A percentile compares a stretch with the other conserved stretches of the same genome.
Conservation (phyloP, 225 moss, liverwort and hornwort species). For the Asterella californica region DNA sequence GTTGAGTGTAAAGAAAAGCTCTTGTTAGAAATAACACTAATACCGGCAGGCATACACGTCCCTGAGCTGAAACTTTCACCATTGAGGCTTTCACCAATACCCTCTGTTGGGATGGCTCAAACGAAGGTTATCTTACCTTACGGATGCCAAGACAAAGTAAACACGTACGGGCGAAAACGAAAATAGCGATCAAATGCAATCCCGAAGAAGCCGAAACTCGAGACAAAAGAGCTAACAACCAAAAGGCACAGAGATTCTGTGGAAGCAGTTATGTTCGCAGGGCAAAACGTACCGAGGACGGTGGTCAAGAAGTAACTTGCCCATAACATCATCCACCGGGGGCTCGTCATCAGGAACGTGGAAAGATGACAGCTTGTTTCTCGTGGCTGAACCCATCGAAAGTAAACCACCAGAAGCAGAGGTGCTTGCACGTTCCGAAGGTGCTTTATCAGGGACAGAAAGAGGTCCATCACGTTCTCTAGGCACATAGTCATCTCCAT, state of each 20-base stretch:
- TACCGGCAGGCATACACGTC: no score
- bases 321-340: slow-evolving; percentile 85
- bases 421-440: neutral
- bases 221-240: neutral
- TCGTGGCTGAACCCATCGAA: slow-evolving; percentile 30
- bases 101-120: no score
- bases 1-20: no score
- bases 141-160: no score
- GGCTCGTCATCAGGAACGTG: slow-evolving; percentile 70
- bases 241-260: neutral
- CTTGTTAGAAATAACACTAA: no score
- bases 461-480: slow-evolving; percentile 29
- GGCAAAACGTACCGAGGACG: slow-evolving; percentile 58
- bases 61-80: no score
- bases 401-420: neutral
- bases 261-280: neutral
- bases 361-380: slow-evolving; percentile 61
- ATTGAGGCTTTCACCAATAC: no score
- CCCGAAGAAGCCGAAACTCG: no score
- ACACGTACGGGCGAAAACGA: neutral
- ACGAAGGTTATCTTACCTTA: no score
- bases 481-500: slow-evolving; percentile 43
- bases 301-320: slow-evolving; percentile 60
- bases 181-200: no score
- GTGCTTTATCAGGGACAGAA: neutral